Evolutionary conservation across 352 stramenopile genomes (phyloP).

Genomic region (Phytophthora hybrid): DNA sequence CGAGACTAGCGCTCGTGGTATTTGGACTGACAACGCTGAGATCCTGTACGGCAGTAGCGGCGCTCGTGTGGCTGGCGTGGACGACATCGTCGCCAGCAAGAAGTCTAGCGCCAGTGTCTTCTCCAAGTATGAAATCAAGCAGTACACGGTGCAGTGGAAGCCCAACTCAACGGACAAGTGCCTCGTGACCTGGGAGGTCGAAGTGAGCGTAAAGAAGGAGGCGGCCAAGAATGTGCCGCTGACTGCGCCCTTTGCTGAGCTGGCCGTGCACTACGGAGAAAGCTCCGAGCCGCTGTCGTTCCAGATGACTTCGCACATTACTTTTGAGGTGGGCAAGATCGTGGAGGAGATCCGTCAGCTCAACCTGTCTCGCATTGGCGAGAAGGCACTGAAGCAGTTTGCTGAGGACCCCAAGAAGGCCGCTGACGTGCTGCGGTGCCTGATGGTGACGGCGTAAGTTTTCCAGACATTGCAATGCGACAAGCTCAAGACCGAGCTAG

Average conservation of each 20-base stretch:
- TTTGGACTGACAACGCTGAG: slow-evolving; percentile 76
- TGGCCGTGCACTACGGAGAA: slow-evolving; percentile 55
- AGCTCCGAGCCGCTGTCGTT: slow-evolving; percentile 68
- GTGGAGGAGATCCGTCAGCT: slow-evolving; percentile 82
- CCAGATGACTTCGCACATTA: slow-evolving; percentile 81
- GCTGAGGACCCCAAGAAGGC: slow-evolving; percentile 62
- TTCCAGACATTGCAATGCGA: slow-evolving; percentile 22
- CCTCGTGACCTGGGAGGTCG: slow-evolving; percentile 78
- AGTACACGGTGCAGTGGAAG: slow-evolving; percentile 87
- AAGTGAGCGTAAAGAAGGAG: slow-evolving; percentile 60
- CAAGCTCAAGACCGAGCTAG: slow-evolving; percentile 27
- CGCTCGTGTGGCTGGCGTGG: slow-evolving; percentile 55
- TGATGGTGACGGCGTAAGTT: slow-evolving; percentile 41
- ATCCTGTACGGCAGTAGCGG: slow-evolving; percentile 72
- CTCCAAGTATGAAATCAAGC: slow-evolving; percentile 83
- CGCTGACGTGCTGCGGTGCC: slow-evolving; percentile 62
- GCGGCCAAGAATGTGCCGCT: slow-evolving; percentile 66
- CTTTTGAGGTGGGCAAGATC: slow-evolving; percentile 83
- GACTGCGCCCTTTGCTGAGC: slow-evolving; percentile 69
- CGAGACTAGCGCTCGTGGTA: slow-evolving; percentile 53
- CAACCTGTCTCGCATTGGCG: slow-evolving; percentile 69
- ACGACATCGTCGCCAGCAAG: slow-evolving; percentile 75
- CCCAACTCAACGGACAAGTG: slow-evolving; percentile 72
- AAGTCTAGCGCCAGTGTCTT: slow-evolving; percentile 68
- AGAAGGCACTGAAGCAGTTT: slow-evolving; percentile 61